Base-by-base conservation (phyloP, 371 early-diverging fungal species). In the Mortierella sp. region DNA sequence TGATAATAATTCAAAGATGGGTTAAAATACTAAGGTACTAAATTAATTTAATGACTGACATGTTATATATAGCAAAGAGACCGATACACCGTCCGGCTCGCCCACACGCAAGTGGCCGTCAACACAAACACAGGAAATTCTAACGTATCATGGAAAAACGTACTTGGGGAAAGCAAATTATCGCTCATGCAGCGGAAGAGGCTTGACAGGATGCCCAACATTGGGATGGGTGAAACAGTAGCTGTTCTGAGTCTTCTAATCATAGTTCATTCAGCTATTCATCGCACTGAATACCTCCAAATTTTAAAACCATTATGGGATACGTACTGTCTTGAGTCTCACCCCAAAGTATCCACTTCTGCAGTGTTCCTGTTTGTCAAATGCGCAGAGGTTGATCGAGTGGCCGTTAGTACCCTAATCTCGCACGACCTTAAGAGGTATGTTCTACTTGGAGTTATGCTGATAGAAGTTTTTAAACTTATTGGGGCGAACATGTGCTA, bases 361-460 rank as follows among this genome's bases (percentile, higher is more conserved):
- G 89, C 90, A 3, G 88, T 87, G 1, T 92, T 92, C 69, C 61
- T 92, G 21, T 81, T 92, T 52, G 87, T 90, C 80, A 88, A 91
- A 58, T 90, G 92, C 61, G 90, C 89, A 38, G 91, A 91, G 59
- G 86, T 89, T 45, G 84, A 87, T 6, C 91, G 89, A 3, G 86
- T 88, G 40, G 52, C 74, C n/a, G 83, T 86, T 33, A 68, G 68
- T 57, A 55, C 21, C 32, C 15, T 71, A n/a, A 69, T 80, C 19
- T 65, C 65, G 21, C 71, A 65, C 15, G 80, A 80, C 28, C 52
- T 80, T 10, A 65, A 5, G 21, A 71, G 67, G 80, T 80, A 68
- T 9, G 50, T 43, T 11, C 33, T 11, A 8, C 41, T 1, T 22
- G 15, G 50, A 16, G 16, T 8, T 16, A 50, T 16, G 3, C n/a